Conservation (phyloP, 2,329 filamentous ascomycete species). For the Colletotrichum cereale region DNA sequence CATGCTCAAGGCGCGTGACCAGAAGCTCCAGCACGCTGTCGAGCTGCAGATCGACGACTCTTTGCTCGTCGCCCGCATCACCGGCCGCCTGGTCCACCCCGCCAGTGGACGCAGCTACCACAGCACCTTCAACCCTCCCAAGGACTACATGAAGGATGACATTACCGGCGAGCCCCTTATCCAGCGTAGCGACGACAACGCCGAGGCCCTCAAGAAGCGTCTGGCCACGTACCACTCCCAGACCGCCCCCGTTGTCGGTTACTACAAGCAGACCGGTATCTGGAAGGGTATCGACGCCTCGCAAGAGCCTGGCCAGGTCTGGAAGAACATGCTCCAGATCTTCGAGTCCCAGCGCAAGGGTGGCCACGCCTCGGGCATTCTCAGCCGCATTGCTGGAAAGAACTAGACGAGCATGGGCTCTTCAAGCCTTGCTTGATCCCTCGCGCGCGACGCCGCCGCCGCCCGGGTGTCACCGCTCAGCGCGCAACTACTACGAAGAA, state of each 20-base stretch:
- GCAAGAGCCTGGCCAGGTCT: slow-evolving; percentile 95
- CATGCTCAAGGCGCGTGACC: slow-evolving; percentile 84
- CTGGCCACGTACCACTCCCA: slow-evolving; percentile 93
- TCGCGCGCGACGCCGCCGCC: slow-evolving; percentile 4
- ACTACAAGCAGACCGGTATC: slow-evolving; percentile 98
- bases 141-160: slow-evolving; percentile 94
- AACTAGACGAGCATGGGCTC: slow-evolving; percentile 44
- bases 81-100: slow-evolving; percentile 94
- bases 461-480: background rate
- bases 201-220: slow-evolving; percentile 94
- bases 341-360: slow-evolving; percentile 65
- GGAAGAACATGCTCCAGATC: slow-evolving; percentile 90
- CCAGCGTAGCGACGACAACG: slow-evolving; percentile 97
- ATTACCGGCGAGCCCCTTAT: slow-evolving; percentile 96
- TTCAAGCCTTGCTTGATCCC: background rate
- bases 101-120: slow-evolving; percentile 97
- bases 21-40: slow-evolving; percentile 92
- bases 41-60: slow-evolving; percentile 97
- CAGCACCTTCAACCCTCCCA: slow-evolving; percentile 98
- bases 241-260: slow-evolving; percentile 91
- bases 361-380: slow-evolving; percentile 53
- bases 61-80: slow-evolving; percentile 95
- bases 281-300: slow-evolving; percentile 96
- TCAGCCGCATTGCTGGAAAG: slow-evolving; percentile 52
- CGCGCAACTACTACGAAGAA: slow-evolving; percentile 10